phyloP scores from a whole-genome alignment of 176 grass and related monocot species.

The Neostapfia colusana region DNA sequence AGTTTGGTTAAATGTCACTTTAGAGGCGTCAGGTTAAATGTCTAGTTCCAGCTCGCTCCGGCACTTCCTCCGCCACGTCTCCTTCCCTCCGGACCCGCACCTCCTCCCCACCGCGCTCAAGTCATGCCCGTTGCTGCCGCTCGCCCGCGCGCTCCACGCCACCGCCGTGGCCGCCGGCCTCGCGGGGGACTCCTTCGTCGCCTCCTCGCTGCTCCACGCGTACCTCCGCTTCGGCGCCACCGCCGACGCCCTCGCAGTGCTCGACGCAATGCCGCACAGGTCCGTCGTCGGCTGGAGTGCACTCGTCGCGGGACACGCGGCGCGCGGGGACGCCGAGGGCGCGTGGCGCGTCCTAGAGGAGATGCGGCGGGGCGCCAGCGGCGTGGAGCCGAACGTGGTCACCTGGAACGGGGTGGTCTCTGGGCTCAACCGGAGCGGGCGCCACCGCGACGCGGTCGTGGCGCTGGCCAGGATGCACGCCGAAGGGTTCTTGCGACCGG shows the following conservation, averaged over 20 bases:
- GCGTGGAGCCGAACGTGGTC: slow-evolving; percentile 52
- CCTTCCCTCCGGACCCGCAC: slow-evolving; percentile 55
- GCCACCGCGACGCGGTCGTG: slow-evolving; percentile 27
- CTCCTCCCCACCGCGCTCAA: slow-evolving; percentile 66
- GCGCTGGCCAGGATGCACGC: slow-evolving; percentile 51
- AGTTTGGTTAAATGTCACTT: no score
- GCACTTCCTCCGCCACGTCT: slow-evolving; percentile 56
- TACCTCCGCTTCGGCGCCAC: slow-evolving; percentile 51
- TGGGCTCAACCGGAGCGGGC: slow-evolving; percentile 58
- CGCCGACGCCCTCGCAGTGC: slow-evolving; percentile 37
- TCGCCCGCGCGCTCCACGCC: slow-evolving; percentile 51
- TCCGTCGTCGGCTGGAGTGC: slow-evolving; percentile 60
- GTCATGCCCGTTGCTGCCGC: slow-evolving; percentile 48
- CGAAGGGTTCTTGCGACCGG: slow-evolving; percentile 46
- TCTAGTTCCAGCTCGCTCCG: slow-evolving; percentile 18
- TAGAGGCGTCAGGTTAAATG: no score
- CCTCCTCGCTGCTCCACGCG: slow-evolving; percentile 56
- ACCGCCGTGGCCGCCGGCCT: slow-evolving; percentile 40
- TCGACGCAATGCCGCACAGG: slow-evolving; percentile 55
- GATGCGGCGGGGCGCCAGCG: slow-evolving; percentile 39
- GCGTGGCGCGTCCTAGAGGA: slow-evolving; percentile 35
- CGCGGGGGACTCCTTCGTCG: slow-evolving; percentile 44
- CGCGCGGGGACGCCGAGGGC: slow-evolving; percentile 31
- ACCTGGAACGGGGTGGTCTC: slow-evolving; percentile 70
- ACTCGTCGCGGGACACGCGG: slow-evolving; percentile 40